phyloP scores from a whole-genome alignment of 1,139 yeast genomes.

The Sugiyamaella sp. region DNA sequence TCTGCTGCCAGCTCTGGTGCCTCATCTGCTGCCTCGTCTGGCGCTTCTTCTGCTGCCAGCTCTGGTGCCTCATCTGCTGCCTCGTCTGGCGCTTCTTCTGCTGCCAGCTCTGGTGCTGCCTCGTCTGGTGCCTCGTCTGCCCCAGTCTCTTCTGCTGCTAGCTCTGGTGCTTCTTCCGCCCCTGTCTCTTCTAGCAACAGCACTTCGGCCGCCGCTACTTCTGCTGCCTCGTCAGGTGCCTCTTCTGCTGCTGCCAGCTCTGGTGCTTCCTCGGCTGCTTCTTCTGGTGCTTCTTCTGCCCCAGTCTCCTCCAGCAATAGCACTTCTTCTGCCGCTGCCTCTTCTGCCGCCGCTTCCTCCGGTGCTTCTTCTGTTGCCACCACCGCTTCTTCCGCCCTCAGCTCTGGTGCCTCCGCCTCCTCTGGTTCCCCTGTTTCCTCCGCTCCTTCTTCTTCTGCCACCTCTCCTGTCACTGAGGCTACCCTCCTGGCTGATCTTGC shows the following conservation, averaged over 20 bases:
- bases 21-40: slow-evolving; percentile 9
- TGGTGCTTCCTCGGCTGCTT: slow-evolving; percentile 2
- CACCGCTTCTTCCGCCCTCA: slow-evolving; percentile 1
- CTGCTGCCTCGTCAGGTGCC: slow-evolving; percentile 6
- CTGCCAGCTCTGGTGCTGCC: slow-evolving; percentile 5
- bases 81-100: slow-evolving; percentile 1
- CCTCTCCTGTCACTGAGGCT: slow-evolving; percentile 8
- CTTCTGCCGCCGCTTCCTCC: slow-evolving; percentile 8
- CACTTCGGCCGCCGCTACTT: neutral
- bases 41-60: slow-evolving; percentile 10
- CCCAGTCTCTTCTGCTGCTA: neutral
- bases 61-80: slow-evolving; percentile 12
- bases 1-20: slow-evolving; percentile 5
- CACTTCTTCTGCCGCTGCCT: slow-evolving; percentile 3
- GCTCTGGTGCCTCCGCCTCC: slow-evolving; percentile 11
- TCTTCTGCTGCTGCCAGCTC: slow-evolving; percentile 1
- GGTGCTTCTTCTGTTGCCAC: neutral
- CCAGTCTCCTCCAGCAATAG: neutral
- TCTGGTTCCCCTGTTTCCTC: slow-evolving; percentile 7
- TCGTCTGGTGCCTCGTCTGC: slow-evolving; percentile 2
- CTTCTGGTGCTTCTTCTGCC: slow-evolving; percentile 7
- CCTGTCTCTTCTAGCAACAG: neutral
- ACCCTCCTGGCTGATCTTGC: slow-evolving; percentile 7
- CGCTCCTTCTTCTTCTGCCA: slow-evolving; percentile 10
- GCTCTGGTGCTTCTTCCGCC: slow-evolving; percentile 14